phyloP scores from a whole-genome alignment of 2,329 filamentous ascomycete genomes.

The Fusarium duplospermum region DNA sequence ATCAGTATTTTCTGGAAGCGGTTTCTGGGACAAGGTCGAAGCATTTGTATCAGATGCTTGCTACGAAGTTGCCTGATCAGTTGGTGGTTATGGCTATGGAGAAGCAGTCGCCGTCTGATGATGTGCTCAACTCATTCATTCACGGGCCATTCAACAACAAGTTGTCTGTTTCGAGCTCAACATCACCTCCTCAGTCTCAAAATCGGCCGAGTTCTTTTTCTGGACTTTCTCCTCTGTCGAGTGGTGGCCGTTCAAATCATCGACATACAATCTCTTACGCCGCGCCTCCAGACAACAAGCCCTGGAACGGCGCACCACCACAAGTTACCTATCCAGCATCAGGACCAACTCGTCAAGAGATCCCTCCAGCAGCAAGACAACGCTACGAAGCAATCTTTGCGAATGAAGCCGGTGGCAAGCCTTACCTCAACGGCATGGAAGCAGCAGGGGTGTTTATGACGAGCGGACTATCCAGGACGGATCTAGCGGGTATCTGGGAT shows the following conservation, averaged over 20 bases:
- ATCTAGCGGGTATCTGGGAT: conserved; percentile 39
- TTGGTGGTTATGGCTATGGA: background rate
- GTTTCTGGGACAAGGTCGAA: background rate
- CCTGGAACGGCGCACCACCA: background rate
- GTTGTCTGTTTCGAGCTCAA: background rate
- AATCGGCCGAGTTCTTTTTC: conserved; percentile 11
- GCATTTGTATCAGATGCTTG: conserved; percentile 13
- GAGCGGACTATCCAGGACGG: conserved; percentile 27
- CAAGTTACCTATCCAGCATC: background rate
- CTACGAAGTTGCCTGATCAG: background rate
- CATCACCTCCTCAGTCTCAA: background rate
- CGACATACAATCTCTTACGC: background rate
- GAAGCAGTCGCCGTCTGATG: background rate
- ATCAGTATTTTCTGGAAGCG: conserved; percentile 17
- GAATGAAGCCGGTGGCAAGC: conserved; percentile 6
- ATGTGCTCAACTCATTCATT: background rate
- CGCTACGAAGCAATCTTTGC: conserved; percentile 20
- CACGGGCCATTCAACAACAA: background rate
- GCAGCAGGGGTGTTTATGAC: conserved; percentile 31
- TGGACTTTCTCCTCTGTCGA: background rate
- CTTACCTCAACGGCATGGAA: conserved; percentile 33
- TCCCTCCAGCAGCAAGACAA: conserved; percentile 3
- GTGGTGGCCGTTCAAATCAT: background rate
- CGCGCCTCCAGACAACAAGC: background rate
- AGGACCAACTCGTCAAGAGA: background rate